Evolutionary conservation across 1,284 basidiomycete genomes (phyloP), one percentile per base, ranked within the genome.

Genomic region (Cutaneotrichosporon cyanovorans): DNA sequence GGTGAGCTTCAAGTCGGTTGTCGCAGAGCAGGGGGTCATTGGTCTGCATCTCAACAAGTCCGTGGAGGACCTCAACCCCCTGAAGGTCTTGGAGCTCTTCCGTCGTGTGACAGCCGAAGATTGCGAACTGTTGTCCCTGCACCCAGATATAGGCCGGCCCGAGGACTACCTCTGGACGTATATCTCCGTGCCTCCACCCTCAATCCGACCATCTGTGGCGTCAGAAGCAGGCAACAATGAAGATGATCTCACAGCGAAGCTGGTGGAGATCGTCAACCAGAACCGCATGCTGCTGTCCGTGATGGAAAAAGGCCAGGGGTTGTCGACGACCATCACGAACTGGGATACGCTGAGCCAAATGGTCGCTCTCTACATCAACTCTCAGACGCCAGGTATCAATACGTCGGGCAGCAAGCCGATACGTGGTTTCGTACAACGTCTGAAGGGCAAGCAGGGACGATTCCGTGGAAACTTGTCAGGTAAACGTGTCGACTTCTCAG

Each of bases 141-240:
- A 87, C 53, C 95, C 95, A 3, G 80, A 82, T 23, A 84, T 84
- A 62, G 92, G 92, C 45, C 76, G 95, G 46, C 95, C 95, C 2
- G 95, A 99, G 73, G 87, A 97, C 66, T 97, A 93, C 66, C 83
- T 99, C 48, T 99, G 95, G 95, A 93, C 97, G 70, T 98, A 98
- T 71, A 84, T 99, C 15, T 95, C 92, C 28, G 95, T 98, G 14
- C 95, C 95, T 16, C 95, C 95, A 0, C 91, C 96, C 33, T 95
- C 89, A 66, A 98, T 98, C 50, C 83, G 95, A 37, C 95, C 95
- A 0, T 96, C 91, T 5, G 95, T 99, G 1, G 85, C 87, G 0
- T 95, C 98, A 68, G 95, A 99, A 61, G 89, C 86, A 12, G 91
- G 91, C 31, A 77, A 76, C 23, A 99, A 97, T 65, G 95, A 99